Evolutionary conservation across 495 filamentous ascomycete species (phyloP).

Genomic region (Aspergillus hancockii): DNA sequence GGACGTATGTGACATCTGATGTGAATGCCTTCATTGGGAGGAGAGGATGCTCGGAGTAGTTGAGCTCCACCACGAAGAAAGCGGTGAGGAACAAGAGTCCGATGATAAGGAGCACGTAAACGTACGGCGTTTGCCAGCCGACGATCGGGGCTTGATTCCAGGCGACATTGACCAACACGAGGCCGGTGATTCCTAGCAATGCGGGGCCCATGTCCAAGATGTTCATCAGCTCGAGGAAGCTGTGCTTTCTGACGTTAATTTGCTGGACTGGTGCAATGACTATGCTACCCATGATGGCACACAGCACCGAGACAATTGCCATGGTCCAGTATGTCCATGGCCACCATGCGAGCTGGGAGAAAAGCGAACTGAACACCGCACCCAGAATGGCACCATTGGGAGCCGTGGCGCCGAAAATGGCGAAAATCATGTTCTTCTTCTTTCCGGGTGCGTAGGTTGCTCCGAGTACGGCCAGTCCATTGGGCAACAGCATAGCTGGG

Average conservation of each 20-base stretch:
- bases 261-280: conserved; percentile 47
- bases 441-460: conserved; percentile 42
- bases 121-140: conserved; percentile 47
- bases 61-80: conserved; percentile 46
- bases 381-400: conserved; percentile 57
- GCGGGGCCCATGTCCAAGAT: conserved; percentile 55
- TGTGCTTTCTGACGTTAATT: conserved; percentile 16
- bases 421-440: conserved; percentile 56
- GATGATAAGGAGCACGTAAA: conserved; percentile 48
- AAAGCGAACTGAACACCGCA: conserved; percentile 44
- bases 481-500: conserved; percentile 53
- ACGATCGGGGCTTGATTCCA: conserved; percentile 52
- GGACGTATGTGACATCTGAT: conserved; percentile 40
- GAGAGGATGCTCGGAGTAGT: conserved; percentile 38
- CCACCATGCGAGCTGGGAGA: conserved; percentile 58
- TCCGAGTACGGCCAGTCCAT: conserved; percentile 49
- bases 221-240: conserved; percentile 12
- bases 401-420: conserved; percentile 59
- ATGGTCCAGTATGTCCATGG: conserved; percentile 64
- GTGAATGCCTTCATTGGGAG: conserved; percentile 45
- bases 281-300: conserved; percentile 32
- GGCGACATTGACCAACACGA: conserved; percentile 57
- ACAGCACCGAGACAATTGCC: conserved; percentile 45
- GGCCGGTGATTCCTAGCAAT: conserved; percentile 52
- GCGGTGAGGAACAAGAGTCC: conserved; percentile 36